These are phyloP conservation scores for Lyophyllum atratum DNA, from an alignment of 768 basidiomycete genomes.

Conservation along the genomic window DNA sequence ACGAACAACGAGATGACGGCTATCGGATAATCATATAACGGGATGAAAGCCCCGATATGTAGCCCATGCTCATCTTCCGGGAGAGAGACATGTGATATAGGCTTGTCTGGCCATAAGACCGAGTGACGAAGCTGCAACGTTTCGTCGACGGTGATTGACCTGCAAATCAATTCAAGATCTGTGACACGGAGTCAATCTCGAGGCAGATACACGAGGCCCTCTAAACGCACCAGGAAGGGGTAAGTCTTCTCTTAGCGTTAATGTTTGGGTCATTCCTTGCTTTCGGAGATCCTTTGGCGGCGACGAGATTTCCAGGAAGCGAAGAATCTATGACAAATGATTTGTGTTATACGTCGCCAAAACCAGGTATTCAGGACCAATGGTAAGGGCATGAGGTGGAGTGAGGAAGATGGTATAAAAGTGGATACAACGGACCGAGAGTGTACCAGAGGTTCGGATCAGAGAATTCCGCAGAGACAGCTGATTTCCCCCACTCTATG, in stretches of 20 bases:
- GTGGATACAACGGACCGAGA: background rate
- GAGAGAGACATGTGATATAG: slow-evolving; percentile 48
- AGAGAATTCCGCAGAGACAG: background rate
- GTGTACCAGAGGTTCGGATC: background rate
- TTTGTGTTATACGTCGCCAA: background rate
- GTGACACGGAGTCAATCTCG: background rate
- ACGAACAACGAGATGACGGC: slow-evolving; percentile 61
- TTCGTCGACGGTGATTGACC: slow-evolving; percentile 37
- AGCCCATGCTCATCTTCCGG: slow-evolving; percentile 51
- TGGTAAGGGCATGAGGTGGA: background rate
- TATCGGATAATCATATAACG: slow-evolving; percentile 35
- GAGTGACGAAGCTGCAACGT: slow-evolving; percentile 55
- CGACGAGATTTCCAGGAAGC: background rate
- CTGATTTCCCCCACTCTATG: background rate
- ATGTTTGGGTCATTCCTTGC: background rate
- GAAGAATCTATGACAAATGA: background rate
- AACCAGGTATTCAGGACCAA: background rate
- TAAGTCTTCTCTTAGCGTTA: background rate
- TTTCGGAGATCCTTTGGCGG: background rate
- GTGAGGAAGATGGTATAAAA: background rate
- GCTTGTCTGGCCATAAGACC: slow-evolving; percentile 58
- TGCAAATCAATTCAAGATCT: slow-evolving; percentile 6
- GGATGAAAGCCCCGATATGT: slow-evolving; percentile 60
- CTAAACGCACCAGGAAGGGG: background rate
- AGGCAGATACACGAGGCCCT: background rate